Evolutionary conservation across 192 early-diverging fungal genomes (phyloP), one percentile per base, ranked within the genome.

Genomic region (Entrophospora sp.): DNA sequence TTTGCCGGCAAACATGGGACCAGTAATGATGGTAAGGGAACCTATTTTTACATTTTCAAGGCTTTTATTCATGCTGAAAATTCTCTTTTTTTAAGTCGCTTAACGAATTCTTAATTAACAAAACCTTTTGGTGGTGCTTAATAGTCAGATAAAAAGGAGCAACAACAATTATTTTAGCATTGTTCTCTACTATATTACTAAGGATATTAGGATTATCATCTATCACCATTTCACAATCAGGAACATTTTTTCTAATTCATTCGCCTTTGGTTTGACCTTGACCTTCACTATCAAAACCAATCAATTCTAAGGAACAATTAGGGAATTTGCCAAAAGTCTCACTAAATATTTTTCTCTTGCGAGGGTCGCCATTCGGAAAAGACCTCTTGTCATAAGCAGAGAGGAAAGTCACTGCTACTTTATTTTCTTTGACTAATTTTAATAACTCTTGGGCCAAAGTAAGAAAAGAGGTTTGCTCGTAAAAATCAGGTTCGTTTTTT

Each of bases 391-490:
- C 49, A 5, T 52, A 52, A 52, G 49, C 49, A 25, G 49, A 52
- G 10, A 52, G 24, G 25, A 52, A 52, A 52, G 22, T 52, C 3
- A 52, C 5, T 52, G 10, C 24, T 25, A 52, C 49, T 52, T 52
- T 52, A 25, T 52, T 25, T 52, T 52, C 49, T 52, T 52, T 52
- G 0, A 52, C 49, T 5, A 52, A 52, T 25, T 25, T 52, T 52
- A 52, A 52, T 52, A 52, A 52, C 3, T 52, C 49, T 52, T 52
- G n/a, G 5, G 49, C 49, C 49, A 52, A 52, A 52, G 49, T 52
- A 52, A 52, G 49, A 52, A 52, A 52, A 1, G 49, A 20, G 22
- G 49, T n/a, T 10, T 25, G 1, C 5, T 52, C 2, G 24, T 52
- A 52, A 52, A 52, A 52, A 5, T 52, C 49, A 1, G 49, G 24